Conservation (phyloP, 768 basidiomycete genomes). For the Panellus pusillus region DNA sequence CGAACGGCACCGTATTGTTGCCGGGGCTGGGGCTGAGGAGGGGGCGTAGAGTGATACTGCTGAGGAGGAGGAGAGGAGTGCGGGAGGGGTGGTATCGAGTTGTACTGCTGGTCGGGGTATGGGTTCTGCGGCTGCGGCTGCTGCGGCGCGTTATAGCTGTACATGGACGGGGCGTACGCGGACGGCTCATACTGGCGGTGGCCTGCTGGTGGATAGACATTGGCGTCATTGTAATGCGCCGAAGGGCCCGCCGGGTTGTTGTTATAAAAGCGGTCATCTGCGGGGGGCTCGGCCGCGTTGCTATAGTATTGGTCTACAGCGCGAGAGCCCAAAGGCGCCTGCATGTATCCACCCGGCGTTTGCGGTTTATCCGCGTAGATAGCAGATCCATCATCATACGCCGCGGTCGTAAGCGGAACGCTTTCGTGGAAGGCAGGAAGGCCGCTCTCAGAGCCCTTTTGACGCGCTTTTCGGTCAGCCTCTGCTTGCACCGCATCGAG, state of each 20-base stretch:
- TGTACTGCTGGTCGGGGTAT: conserved; percentile 21
- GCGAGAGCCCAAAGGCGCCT: conserved; percentile 61
- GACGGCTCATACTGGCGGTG: conserved; percentile 29
- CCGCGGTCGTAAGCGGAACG: conserved; percentile 58
- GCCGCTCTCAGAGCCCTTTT: conserved; percentile 60
- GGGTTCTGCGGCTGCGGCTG: conserved; percentile 20
- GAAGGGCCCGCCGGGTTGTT: conserved; percentile 24
- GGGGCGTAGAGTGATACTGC: conserved; percentile 33
- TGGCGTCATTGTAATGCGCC: conserved; percentile 27
- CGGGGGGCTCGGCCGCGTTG: conserved; percentile 37
- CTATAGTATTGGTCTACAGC: conserved; percentile 76
- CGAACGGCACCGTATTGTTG: conserved; percentile 28
- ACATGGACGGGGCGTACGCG: conserved; percentile 32
- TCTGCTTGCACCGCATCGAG: conserved; percentile 87
- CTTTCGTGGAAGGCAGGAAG: conserved; percentile 76
- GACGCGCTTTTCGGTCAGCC: conserved; percentile 75
- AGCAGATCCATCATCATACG: conserved; percentile 55
- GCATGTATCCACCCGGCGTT: conserved; percentile 61
- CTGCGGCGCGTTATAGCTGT: conserved; percentile 27
- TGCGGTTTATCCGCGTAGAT: conserved; percentile 56
- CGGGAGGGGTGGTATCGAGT: conserved; percentile 29
- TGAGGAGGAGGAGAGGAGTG: conserved; percentile 24
- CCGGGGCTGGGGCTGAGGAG: conserved; percentile 25
- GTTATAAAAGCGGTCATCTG: conserved; percentile 73
- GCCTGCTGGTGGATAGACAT: conserved; percentile 46